phyloP scores from a whole-genome alignment of 768 basidiomycete species.

The Chalciporus chontae region DNA sequence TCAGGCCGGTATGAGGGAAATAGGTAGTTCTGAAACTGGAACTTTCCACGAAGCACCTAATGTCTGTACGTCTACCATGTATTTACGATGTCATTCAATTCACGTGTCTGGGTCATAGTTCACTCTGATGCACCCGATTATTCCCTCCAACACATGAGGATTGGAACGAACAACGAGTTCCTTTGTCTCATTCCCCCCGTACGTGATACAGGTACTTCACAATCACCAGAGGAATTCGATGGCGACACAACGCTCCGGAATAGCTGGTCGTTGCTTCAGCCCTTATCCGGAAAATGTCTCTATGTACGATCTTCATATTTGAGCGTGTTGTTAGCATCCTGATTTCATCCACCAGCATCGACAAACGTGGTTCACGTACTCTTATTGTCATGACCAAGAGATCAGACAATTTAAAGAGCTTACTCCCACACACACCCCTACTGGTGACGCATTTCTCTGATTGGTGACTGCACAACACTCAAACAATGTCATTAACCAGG shows the following conservation, averaged over 20 bases:
- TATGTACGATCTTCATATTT: conserved; percentile 59
- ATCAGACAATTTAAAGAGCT: conserved; percentile 95
- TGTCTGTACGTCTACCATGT: conserved; percentile 37
- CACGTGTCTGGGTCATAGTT: conserved; percentile 14
- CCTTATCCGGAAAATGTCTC: conserved; percentile 76
- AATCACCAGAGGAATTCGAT: conserved; percentile 52
- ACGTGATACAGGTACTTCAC: conserved; percentile 39
- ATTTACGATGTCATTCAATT: conserved; percentile 9
- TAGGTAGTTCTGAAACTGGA: conserved; percentile 51
- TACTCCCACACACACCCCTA: conserved; percentile 56
- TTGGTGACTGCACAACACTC: conserved; percentile 17
- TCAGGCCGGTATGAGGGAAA: conserved; percentile 48
- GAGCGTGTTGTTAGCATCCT: conserved; percentile 25
- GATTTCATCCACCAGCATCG: conserved; percentile 53
- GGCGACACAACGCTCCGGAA: conserved; percentile 64
- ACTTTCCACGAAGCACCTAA: conserved; percentile 19
- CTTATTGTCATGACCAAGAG: conserved; percentile 92
- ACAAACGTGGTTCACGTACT: conserved; percentile 96
- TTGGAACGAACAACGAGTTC: conserved; percentile 67
- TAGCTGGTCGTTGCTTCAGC: conserved; percentile 80
- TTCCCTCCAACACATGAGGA: conserved; percentile 70
- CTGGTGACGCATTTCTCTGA: conserved; percentile 46
- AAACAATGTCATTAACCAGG: conserved; percentile 41
- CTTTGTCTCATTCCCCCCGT: conserved; percentile 76
- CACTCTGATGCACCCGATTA: conserved; percentile 34